These are phyloP conservation scores for Raffaelea ambrosiae DNA, from an alignment of 2,329 filamentous ascomycete species.

Conservation along the genomic window DNA sequence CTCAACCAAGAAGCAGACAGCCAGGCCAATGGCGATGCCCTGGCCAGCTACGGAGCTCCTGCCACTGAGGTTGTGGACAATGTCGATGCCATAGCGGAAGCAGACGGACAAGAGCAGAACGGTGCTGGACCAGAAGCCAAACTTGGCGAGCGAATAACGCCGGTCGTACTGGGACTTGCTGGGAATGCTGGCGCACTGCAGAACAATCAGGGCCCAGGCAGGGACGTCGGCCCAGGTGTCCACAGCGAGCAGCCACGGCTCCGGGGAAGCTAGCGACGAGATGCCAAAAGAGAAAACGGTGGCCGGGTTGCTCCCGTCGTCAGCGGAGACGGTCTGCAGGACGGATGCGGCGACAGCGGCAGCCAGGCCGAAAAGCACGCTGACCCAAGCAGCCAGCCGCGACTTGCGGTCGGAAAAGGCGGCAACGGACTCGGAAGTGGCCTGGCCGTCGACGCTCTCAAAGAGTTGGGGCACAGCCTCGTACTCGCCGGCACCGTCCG, in stretches of 20 bases:
- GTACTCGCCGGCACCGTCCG: slow-evolving; percentile 9
- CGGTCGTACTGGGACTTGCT: slow-evolving; percentile 17
- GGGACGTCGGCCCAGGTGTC: slow-evolving; percentile 15
- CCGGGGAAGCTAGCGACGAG: background rate
- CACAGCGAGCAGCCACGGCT: slow-evolving; percentile 1
- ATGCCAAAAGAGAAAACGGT: background rate
- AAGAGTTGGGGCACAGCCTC: slow-evolving; percentile 17
- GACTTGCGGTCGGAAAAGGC: slow-evolving; percentile 20
- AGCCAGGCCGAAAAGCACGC: slow-evolving; percentile 17
- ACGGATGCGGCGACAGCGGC: slow-evolving; percentile 16
- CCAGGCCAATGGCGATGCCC: slow-evolving; percentile 6
- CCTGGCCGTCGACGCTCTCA: slow-evolving; percentile 22
- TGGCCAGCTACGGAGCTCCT: background rate
- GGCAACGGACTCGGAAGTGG: slow-evolving; percentile 22
- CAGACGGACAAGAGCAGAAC: slow-evolving; percentile 15
- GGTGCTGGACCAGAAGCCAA: slow-evolving; percentile 18
- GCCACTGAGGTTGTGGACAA: slow-evolving; percentile 13
- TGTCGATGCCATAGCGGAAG: slow-evolving; percentile 18
- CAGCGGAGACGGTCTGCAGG: slow-evolving; percentile 6
- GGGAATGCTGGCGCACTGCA: slow-evolving; percentile 21
- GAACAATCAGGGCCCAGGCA: slow-evolving; percentile 17
- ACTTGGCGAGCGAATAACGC: slow-evolving; percentile 18
- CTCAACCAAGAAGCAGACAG: slow-evolving; percentile 19
- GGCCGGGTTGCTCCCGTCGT: background rate
- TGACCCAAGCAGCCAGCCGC: slow-evolving; percentile 17